Evolutionary conservation across 768 basidiomycete species (phyloP).

Genomic region (Boletus fagicola): DNA sequence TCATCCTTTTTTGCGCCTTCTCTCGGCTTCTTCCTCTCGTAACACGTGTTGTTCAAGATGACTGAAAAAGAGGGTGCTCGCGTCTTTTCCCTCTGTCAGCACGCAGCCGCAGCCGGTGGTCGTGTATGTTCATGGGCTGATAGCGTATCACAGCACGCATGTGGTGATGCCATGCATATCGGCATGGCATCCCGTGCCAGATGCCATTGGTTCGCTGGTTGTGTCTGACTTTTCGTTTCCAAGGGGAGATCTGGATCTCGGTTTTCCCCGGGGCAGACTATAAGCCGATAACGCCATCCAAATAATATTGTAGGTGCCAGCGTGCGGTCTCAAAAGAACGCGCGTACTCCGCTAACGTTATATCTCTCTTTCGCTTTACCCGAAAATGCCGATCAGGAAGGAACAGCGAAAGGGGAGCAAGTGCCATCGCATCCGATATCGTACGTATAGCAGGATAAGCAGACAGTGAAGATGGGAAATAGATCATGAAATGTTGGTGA

Average conservation of each 20-base stretch:
- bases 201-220: not conserved
- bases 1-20: constrained; percentile 10
- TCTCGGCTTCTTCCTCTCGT: constrained; percentile 5
- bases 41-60: constrained; percentile 25
- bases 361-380: not conserved
- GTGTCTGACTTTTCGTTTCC: not conserved
- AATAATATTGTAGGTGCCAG: not conserved
- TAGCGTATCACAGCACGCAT: constrained; percentile 13
- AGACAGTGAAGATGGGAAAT: not conserved
- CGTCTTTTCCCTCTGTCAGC: constrained; percentile 1
- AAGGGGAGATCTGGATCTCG: constrained; percentile 17
- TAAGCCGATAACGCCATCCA: constrained; percentile 2
- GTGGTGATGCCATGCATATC: constrained; percentile 3
- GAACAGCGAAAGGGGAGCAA: constrained; percentile 1
- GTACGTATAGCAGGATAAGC: not conserved
- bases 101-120: constrained; percentile 7
- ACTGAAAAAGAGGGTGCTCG: constrained; percentile 18
- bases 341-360: not conserved
- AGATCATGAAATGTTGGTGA: not conserved
- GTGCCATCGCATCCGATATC: not conserved
- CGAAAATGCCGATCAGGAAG: constrained; percentile 11
- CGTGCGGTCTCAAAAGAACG: not conserved
- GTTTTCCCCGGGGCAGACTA: constrained; percentile 7
- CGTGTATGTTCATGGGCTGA: not conserved
- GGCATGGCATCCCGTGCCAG: not conserved